Evolutionary conservation across 371 early-diverging fungal genomes (phyloP), one percentile per base, ranked within the genome.

Genomic region (Rhizopus microsporus): DNA sequence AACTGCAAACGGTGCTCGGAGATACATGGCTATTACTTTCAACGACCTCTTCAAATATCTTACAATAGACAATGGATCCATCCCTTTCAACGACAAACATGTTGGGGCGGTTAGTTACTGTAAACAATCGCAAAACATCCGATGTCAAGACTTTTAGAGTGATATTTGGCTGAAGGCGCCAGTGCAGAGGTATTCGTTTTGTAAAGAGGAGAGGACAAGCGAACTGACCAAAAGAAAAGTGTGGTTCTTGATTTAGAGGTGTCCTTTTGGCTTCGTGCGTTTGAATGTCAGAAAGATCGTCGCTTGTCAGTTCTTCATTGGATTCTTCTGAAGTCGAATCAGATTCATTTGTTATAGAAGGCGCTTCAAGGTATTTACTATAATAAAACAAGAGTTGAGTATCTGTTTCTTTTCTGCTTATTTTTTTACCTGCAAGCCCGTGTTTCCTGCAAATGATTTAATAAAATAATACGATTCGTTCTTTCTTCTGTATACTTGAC

Each of bases 1-100:
- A 63, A 15, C 54, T 51, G 34, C 44, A 60, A 0, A 53, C 37
- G 0, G 60, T 60, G 7, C 38, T 59, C 0, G 66, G 66, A 15
- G 66, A 66, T 0, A 43, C 60, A 10, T 53, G 52, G 1, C 23
- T 33, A 15, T 54, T 17, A 4, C 44, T 38, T 13, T 42, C 45
- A 47, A 57, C 33, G 5, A 17, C 33, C 30, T 69, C 64, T 54
- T 78, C 78, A 43, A 55, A 73, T 43, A 78, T 68, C n/a, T 71
- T 78, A 59, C 73, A 78, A 16, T 78, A 78, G 0, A 78, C 70
- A 23, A 88, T 80, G 1, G 76, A 75, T n/a, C 57, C 62, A 54
- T 81, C 75, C 33, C 83, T 74, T 32, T 83, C 84, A 39, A 87
- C 81, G 0, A 91, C 91, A 65, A 87, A 88, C 83, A 88, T 83